Evolutionary conservation across 345 rosid species (phyloP).

Genomic region (Gynandropsis gynandra): DNA sequence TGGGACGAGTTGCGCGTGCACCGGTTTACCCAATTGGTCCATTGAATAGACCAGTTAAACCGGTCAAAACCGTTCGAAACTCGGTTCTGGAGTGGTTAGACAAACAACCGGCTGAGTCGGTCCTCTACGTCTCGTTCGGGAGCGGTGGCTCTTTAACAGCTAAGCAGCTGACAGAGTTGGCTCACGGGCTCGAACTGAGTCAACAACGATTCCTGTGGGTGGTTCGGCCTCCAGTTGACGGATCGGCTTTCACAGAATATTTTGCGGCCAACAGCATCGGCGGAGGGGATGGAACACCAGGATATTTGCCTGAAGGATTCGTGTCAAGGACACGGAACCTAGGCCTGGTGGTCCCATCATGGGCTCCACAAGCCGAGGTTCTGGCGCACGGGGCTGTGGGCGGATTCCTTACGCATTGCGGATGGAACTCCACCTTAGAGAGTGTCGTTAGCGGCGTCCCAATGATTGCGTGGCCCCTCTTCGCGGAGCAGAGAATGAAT

Average conservation of each 20-base stretch:
- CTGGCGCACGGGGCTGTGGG: constrained; percentile 33
- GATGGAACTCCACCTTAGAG: constrained; percentile 46
- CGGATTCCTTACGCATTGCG: constrained; percentile 47
- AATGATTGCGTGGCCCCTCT: constrained; percentile 45
- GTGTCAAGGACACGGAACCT: constrained; percentile 19
- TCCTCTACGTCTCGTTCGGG: constrained; percentile 33
- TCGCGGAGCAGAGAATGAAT: constrained; percentile 43
- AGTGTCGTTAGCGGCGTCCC: constrained; percentile 37
- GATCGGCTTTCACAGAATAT: constrained; percentile 16
- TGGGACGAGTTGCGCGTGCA: constrained; percentile 1
- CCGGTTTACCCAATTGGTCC: constrained; percentile 33
- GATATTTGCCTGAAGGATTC: constrained; percentile 39
- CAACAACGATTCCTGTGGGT: constrained; percentile 43
- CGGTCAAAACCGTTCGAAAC: background rate
- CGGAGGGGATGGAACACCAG: constrained; percentile 19
- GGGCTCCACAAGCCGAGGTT: constrained; percentile 37
- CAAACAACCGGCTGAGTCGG: constrained; percentile 32
- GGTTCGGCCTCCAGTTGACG: constrained; percentile 22
- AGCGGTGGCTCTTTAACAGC: constrained; percentile 39
- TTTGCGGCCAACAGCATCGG: constrained; percentile 20
- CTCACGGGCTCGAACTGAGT: constrained; percentile 38
- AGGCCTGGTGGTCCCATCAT: constrained; percentile 28
- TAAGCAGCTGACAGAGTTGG: constrained; percentile 34
- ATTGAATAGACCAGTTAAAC: constrained; percentile 15
- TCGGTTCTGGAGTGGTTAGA: constrained; percentile 29